Conservation (phyloP, 1,284 basidiomycete species). For the Phylloboletellus chloephorus region DNA sequence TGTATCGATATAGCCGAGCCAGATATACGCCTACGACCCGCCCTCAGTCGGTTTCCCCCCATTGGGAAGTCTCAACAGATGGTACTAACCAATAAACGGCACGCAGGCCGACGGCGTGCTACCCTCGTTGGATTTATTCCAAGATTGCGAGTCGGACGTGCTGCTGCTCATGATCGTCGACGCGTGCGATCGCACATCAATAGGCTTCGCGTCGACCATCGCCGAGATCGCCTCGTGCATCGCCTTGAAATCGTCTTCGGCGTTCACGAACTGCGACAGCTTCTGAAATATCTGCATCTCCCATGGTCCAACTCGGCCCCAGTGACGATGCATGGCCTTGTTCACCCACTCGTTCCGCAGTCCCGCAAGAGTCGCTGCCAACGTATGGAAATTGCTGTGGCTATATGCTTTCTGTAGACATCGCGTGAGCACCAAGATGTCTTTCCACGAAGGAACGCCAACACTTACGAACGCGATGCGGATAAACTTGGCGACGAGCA, state of each 20-base stretch:
- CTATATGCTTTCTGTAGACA: constrained; percentile 74
- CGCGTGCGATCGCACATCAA: constrained; percentile 46
- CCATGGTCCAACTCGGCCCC: constrained; percentile 65
- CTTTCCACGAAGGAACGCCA: neutral
- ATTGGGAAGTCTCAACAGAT: neutral
- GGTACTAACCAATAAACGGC: constrained; percentile 67
- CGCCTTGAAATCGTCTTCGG: constrained; percentile 69
- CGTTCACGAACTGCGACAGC: constrained; percentile 65
- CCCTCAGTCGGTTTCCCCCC: neutral
- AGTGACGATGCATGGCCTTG: constrained; percentile 62
- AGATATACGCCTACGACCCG: constrained; percentile 63
- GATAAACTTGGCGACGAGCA: constrained; percentile 76
- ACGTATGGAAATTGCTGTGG: constrained; percentile 73
- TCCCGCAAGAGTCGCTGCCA: constrained; percentile 79
- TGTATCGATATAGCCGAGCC: constrained; percentile 62
- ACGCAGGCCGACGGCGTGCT: constrained; percentile 54
- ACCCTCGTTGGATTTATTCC: constrained; percentile 43
- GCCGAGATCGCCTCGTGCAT: constrained; percentile 63
- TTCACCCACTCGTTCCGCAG: constrained; percentile 70
- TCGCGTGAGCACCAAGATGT: constrained; percentile 8
- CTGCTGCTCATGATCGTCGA: constrained; percentile 45
- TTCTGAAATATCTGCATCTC: constrained; percentile 76
- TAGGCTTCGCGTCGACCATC: constrained; percentile 59
- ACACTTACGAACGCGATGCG: constrained; percentile 77
- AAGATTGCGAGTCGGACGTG: constrained; percentile 33